Evolutionary conservation across 2,329 filamentous ascomycete genomes (phyloP).

Genomic region (Podosphaera fusca): DNA sequence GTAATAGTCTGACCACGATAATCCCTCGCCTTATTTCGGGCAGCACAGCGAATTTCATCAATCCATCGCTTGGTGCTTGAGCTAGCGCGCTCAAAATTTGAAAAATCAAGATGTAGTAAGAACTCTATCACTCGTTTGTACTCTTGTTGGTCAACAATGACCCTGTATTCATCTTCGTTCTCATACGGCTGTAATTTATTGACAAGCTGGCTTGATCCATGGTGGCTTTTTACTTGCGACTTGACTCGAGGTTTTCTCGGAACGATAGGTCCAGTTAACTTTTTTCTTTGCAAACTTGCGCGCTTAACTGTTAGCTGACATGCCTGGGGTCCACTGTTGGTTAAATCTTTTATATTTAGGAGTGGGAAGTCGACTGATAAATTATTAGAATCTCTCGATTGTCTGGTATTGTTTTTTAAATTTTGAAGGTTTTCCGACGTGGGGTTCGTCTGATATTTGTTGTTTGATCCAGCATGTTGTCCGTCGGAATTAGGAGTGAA

Average conservation of each 20-base stretch:
- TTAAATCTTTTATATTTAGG: neutral
- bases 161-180: constrained; percentile 4
- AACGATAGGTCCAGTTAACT: constrained; percentile 35
- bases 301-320: neutral
- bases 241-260: constrained; percentile 43
- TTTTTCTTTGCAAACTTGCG: constrained; percentile 21
- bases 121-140: constrained; percentile 48
- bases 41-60: constrained; percentile 32
- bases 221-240: constrained; percentile 18
- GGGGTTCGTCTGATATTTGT: neutral
- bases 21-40: constrained; percentile 15
- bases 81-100: constrained; percentile 35
- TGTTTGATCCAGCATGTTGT: neutral
- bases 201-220: constrained; percentile 12
- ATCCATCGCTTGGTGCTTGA: constrained; percentile 49
- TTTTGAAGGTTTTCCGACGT: too few relatives aligned
- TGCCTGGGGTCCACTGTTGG: neutral
- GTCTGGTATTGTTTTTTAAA: neutral
- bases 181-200: constrained; percentile 29
- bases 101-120: constrained; percentile 52
- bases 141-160: constrained; percentile 36
- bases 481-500: constrained; percentile 23
- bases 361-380: neutral
- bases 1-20: constrained; percentile 27
- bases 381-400: neutral